A percentile compares a stretch with the other conserved stretches of the same genome.
Conservation (phyloP, 1,284 basidiomycete species). For the Cronartium quercuum region DNA sequence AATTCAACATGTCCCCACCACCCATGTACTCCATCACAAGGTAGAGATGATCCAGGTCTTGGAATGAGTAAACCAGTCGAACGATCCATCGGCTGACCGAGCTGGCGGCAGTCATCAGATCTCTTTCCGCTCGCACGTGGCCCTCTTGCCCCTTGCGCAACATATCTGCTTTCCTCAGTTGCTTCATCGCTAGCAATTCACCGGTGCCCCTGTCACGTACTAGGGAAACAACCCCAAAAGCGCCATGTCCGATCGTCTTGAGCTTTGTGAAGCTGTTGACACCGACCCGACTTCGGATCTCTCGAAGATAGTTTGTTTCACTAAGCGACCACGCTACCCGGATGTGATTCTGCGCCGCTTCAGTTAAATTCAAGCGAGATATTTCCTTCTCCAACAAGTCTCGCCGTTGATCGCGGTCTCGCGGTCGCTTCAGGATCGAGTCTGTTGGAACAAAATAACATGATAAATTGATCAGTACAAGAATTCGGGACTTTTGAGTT, state of each 20-base stretch:
- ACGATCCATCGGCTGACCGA: slow-evolving; percentile 70
- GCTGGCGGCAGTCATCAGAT: slow-evolving; percentile 68
- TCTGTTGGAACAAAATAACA: slow-evolving; percentile 46
- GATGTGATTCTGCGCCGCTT: slow-evolving; percentile 64
- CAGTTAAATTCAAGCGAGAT: slow-evolving; percentile 63
- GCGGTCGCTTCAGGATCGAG: slow-evolving; percentile 60
- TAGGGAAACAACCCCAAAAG: slow-evolving; percentile 91
- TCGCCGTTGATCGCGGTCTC: slow-evolving; percentile 74
- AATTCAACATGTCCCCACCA: slow-evolving; percentile 88
- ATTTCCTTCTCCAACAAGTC: slow-evolving; percentile 82
- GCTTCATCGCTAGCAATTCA: slow-evolving; percentile 90
- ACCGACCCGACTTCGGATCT: slow-evolving; percentile 72
- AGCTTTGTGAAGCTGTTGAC: slow-evolving; percentile 78
- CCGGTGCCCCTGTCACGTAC: slow-evolving; percentile 74
- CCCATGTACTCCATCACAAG: slow-evolving; percentile 68
- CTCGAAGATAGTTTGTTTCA: slow-evolving; percentile 81
- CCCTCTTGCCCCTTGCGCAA: slow-evolving; percentile 96
- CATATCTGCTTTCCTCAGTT: slow-evolving; percentile 94
- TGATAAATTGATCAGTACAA: not conserved
- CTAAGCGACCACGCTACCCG: slow-evolving; percentile 73
- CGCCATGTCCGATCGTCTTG: slow-evolving; percentile 93
- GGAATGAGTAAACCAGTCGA: slow-evolving; percentile 76
- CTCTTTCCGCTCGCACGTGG: slow-evolving; percentile 82
- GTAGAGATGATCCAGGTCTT: slow-evolving; percentile 88
- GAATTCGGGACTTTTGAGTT: not conserved